Evolutionary conservation across 768 basidiomycete species (phyloP).

Genomic region (Suillus occidentalis): DNA sequence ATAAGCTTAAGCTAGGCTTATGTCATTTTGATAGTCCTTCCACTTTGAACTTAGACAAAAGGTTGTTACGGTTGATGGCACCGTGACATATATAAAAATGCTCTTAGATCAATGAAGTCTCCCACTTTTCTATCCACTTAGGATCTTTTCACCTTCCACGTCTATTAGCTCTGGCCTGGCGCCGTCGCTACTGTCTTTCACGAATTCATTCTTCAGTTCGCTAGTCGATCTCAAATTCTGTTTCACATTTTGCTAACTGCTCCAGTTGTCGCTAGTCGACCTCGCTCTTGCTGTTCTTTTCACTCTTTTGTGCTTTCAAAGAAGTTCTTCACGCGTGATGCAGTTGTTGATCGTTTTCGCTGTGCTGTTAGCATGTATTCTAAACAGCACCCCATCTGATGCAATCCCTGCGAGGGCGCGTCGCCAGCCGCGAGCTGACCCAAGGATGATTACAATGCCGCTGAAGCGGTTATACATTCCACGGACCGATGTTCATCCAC

Average conservation of each 20-base stretch:
- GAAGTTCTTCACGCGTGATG: slow-evolving; percentile 39
- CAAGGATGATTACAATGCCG: slow-evolving; percentile 42
- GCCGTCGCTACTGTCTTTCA: neutral
- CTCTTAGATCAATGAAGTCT: neutral
- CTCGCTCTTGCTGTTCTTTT: neutral
- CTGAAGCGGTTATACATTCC: slow-evolving; percentile 36
- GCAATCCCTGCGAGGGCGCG: slow-evolving; percentile 20
- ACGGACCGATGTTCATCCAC: slow-evolving; percentile 39
- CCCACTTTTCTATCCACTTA: neutral
- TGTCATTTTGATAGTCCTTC: neutral
- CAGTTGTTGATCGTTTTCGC: slow-evolving; percentile 52
- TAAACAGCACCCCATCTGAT: slow-evolving; percentile 39
- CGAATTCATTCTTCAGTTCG: slow-evolving; percentile 11
- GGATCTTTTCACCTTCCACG: neutral
- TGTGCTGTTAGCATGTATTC: slow-evolving; percentile 52
- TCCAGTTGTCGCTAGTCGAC: slow-evolving; percentile 17
- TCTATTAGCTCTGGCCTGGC: neutral
- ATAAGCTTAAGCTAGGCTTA: neutral
- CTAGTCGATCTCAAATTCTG: slow-evolving; percentile 16
- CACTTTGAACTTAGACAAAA: neutral
- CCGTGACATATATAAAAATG: neutral
- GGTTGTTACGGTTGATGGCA: neutral
- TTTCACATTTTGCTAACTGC: neutral
- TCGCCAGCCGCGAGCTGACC: slow-evolving; percentile 14
- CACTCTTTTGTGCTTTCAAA: neutral